Conservation (phyloP, 2,329 filamentous ascomycete genomes). For the Aspergillus novofumigatus region DNA sequence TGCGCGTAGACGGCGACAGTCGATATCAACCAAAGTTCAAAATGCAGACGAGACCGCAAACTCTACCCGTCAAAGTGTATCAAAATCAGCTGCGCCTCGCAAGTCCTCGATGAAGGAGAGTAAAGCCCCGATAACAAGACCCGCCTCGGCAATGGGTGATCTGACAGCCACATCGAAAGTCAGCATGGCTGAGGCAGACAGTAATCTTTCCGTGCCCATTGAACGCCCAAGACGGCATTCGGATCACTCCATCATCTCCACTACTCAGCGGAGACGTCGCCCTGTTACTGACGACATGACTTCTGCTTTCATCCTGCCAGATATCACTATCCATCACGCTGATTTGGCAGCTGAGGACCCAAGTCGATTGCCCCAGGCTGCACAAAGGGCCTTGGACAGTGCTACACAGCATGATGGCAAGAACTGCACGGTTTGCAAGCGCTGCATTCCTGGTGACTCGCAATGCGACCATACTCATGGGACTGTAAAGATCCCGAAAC, state of each 20-base stretch:
- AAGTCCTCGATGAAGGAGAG: constrained; percentile 55
- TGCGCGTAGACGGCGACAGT: constrained; percentile 39
- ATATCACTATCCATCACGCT: constrained; percentile 51
- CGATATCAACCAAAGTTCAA: constrained; percentile 26
- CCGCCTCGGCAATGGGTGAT: constrained; percentile 34
- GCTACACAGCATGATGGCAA: constrained; percentile 48
- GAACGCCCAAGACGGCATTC: constrained; percentile 36
- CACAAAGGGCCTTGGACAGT: constrained; percentile 39
- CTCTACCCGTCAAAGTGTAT: constrained; percentile 34
- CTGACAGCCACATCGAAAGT: constrained; percentile 29
- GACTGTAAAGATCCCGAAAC: constrained; percentile 45
- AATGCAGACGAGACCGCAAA: constrained; percentile 38
- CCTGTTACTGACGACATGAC: constrained; percentile 54
- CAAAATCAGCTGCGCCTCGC: constrained; percentile 39
- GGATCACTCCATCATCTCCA: constrained; percentile 47
- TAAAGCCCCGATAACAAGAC: constrained; percentile 32
- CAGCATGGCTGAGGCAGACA: constrained; percentile 25
- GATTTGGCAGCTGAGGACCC: constrained; percentile 26
- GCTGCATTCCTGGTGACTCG: constrained; percentile 32
- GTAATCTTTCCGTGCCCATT: constrained; percentile 25
- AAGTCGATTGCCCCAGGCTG: constrained; percentile 33
- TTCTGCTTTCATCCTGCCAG: constrained; percentile 61
- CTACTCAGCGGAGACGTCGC: constrained; percentile 48
- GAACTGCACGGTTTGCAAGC: constrained; percentile 56
- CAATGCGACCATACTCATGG: constrained; percentile 28